phyloP scores from a whole-genome alignment of 129 eudicot genomes.

The Escallonia rubra region DNA sequence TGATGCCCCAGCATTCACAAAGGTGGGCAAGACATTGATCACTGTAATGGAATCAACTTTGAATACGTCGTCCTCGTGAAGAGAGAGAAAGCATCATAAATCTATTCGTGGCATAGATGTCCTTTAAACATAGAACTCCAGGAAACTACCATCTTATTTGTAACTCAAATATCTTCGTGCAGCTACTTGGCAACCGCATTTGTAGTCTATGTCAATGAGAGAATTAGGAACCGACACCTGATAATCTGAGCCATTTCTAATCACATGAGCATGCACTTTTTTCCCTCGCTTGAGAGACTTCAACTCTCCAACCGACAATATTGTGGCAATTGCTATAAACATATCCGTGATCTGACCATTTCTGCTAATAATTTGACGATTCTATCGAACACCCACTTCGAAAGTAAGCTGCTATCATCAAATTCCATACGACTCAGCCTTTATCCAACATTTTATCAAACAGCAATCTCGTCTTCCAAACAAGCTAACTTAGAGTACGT shows the following conservation, averaged over 20 bases:
- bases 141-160: slow-evolving; percentile 17
- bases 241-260: slow-evolving; percentile 20
- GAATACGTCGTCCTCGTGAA: slow-evolving; percentile 16
- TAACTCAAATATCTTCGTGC: slow-evolving; percentile 8
- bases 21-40: slow-evolving; percentile 25
- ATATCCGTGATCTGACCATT: slow-evolving; percentile 9
- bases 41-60: slow-evolving; percentile 12
- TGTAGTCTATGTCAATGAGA: slow-evolving; percentile 26
- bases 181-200: slow-evolving; percentile 12
- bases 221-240: slow-evolving; percentile 31
- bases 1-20: slow-evolving; percentile 17
- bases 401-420: slow-evolving; percentile 24
- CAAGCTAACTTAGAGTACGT: slow-evolving; percentile 17
- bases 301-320: slow-evolving; percentile 18
- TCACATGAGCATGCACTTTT: slow-evolving; percentile 22
- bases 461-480: slow-evolving; percentile 22
- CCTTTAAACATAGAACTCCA: slow-evolving; percentile 31
- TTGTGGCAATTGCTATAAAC: slow-evolving; percentile 19
- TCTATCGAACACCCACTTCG: slow-evolving; percentile 9
- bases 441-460: slow-evolving; percentile 16
- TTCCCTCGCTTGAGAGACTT: slow-evolving; percentile 13
- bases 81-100: slow-evolving; percentile 17
- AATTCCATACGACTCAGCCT: slow-evolving; percentile 24
- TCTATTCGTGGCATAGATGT: slow-evolving; percentile 8
- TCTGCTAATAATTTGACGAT: slow-evolving; percentile 8